Evolutionary conservation across 768 basidiomycete species (phyloP), one percentile per base, ranked within the genome.

Genomic region (Hemileccinum rubropunctum): DNA sequence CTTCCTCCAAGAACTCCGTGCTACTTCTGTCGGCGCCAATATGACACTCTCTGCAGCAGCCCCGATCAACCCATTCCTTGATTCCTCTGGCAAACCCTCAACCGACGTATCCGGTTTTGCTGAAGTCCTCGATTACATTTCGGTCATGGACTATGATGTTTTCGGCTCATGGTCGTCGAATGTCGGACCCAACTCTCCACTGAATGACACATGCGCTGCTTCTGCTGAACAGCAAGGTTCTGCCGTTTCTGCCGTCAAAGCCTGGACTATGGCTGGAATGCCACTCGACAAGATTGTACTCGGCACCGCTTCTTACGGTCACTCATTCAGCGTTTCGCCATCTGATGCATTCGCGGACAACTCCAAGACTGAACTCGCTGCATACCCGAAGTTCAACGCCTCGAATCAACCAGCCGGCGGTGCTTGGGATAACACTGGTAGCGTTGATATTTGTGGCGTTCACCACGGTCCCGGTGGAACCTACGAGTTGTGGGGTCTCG

Each of bases 241-340:
- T 48, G 93, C 87, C 1, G 76, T 78, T 27, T 82, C 82, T 3
- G 83, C 88, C 11, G 77, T 97, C 44, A 64, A 73, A 8, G 76
- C 79, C 0, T 97, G 94, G 94, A 79, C 72, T 2, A 59, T 65
- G 2, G 91, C 92, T 38, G 88, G 89, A 7, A 84, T 95, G 62
- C 88, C 92, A 1, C 63, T 69, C 17, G 4, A 55, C 50, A 65
- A 86, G 70, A 87, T 95, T 50, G 80, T 91, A 12, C 79, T 98
- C 7, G 92, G 89, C 42, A 81, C 95, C 3, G 81, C 91, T 11
- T 69, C 84, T 4, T 95, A 91, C 68, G 91, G 91, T 0, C 90
- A 90, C 65, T 83, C 89, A 9, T 94, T 76, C 72, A 56, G 52
- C 11, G 74, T 79, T 35, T 60, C 75, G 8, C 40, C 63, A 4